Evolutionary conservation across 2,329 filamentous ascomycete genomes (phyloP).

Genomic region (Didymellaceae sp.): DNA sequence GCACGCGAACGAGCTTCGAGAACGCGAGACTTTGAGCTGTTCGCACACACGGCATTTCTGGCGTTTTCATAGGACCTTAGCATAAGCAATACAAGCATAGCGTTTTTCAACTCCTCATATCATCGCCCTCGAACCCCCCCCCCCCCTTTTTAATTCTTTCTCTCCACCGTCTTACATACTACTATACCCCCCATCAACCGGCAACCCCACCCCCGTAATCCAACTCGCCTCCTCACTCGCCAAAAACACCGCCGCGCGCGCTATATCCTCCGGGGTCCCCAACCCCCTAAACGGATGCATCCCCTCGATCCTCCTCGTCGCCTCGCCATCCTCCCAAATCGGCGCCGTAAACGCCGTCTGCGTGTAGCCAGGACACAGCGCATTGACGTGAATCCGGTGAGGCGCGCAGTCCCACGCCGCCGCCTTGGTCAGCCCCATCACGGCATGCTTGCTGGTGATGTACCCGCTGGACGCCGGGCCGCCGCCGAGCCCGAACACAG

Average conservation of each 20-base stretch:
- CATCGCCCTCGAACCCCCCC: neutral
- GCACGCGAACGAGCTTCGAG: constrained; percentile 17
- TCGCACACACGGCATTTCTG: neutral
- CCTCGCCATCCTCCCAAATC: constrained; percentile 20
- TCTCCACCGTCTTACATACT: constrained; percentile 21
- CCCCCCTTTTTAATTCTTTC: neutral
- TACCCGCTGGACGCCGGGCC: constrained; percentile 42
- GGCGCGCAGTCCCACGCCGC: constrained; percentile 59
- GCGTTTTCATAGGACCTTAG: constrained; percentile 4
- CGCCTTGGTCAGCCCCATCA: constrained; percentile 57
- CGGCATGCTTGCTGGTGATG: constrained; percentile 58
- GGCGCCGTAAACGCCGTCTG: constrained; percentile 36
- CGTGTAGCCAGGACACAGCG: constrained; percentile 60
- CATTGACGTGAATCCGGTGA: constrained; percentile 60
- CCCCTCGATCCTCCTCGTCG: constrained; percentile 15
- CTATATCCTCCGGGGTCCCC: constrained; percentile 43
- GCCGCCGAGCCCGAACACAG: constrained; percentile 47
- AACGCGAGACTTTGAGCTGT: constrained; percentile 6
- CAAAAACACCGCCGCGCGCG: constrained; percentile 53
- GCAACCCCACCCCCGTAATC: constrained; percentile 54
- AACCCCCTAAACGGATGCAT: constrained; percentile 42
- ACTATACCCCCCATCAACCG: constrained; percentile 56
- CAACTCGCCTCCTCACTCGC: constrained; percentile 56
- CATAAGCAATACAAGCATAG: constrained; percentile 15
- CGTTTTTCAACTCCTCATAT: neutral